Evolutionary conservation across 352 stramenopile genomes (phyloP).

Genomic region (Phytophthora pisi): DNA sequence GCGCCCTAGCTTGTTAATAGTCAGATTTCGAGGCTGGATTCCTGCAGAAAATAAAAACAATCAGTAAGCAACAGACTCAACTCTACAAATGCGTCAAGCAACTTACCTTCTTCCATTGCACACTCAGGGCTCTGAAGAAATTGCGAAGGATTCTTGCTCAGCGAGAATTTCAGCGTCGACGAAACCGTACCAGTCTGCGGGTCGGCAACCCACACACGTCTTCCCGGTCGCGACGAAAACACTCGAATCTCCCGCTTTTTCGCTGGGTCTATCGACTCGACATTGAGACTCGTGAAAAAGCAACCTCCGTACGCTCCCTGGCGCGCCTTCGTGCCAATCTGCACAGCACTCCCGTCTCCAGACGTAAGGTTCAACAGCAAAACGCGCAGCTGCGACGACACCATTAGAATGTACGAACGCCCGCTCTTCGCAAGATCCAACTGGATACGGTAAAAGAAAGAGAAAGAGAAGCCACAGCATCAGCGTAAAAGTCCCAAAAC

Average conservation of each 20-base stretch:
- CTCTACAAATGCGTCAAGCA: neutral
- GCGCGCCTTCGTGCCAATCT: constrained; percentile 84
- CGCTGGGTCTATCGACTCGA: constrained; percentile 61
- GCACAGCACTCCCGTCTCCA: constrained; percentile 69
- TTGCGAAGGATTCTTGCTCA: constrained; percentile 64
- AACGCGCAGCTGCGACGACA: constrained; percentile 84
- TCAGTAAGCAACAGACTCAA: neutral
- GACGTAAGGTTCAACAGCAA: constrained; percentile 79
- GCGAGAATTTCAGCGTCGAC: constrained; percentile 83
- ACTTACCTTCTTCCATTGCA: constrained; percentile 57
- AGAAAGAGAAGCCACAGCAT: constrained; percentile 2
- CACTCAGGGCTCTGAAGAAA: constrained; percentile 70
- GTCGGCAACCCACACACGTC: constrained; percentile 84
- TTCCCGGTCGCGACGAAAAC: constrained; percentile 81
- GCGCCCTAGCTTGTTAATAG: constrained; percentile 78
- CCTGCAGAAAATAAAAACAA: constrained; percentile 16
- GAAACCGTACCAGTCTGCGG: constrained; percentile 78
- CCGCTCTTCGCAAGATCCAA: constrained; percentile 67
- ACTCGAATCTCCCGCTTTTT: constrained; percentile 73
- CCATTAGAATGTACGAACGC: constrained; percentile 71
- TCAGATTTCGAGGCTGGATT: constrained; percentile 75
- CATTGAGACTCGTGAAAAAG: constrained; percentile 73
- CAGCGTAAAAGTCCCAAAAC: neutral
- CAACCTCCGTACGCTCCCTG: constrained; percentile 85
- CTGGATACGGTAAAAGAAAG: constrained; percentile 31